phyloP scores from a whole-genome alignment of 2,329 filamentous ascomycete species.

The Xylariales sp. region DNA sequence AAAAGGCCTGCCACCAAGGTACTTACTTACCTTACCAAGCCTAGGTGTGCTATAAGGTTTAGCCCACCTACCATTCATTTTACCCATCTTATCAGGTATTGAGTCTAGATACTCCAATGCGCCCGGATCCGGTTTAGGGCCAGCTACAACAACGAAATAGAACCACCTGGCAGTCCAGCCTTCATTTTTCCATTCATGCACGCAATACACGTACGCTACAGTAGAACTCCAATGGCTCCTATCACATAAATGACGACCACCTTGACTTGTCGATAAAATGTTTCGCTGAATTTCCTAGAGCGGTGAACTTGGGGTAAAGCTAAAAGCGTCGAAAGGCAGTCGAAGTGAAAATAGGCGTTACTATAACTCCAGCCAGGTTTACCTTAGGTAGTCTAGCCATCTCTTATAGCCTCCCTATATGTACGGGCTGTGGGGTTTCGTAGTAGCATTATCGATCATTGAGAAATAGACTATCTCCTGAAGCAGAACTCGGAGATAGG shows the following conservation, averaged over 20 bases:
- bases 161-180: too few relatives aligned
- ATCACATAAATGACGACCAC: slow-evolving; percentile 1
- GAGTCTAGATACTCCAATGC: neutral
- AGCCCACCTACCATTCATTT: neutral
- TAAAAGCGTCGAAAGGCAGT: slow-evolving; percentile 9
- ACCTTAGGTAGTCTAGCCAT: neutral
- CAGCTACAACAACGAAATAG: neutral
- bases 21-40: neutral
- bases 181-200: too few relatives aligned
- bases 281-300: slow-evolving; percentile 32
- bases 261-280: slow-evolving; percentile 35
- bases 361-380: neutral
- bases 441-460: neutral
- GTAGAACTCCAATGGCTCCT: neutral
- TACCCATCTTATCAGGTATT: too few relatives aligned
- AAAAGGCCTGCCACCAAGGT: slow-evolving; percentile 1
- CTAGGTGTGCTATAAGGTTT: neutral
- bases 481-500: too few relatives aligned
- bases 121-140: neutral
- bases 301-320: slow-evolving; percentile 28
- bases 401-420: neutral
- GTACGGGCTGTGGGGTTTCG: neutral
- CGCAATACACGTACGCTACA: neutral
- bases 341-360: neutral
- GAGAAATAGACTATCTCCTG: too few relatives aligned